phyloP scores from a whole-genome alignment of 1,284 basidiomycete genomes.

The Marasmius oreades region DNA sequence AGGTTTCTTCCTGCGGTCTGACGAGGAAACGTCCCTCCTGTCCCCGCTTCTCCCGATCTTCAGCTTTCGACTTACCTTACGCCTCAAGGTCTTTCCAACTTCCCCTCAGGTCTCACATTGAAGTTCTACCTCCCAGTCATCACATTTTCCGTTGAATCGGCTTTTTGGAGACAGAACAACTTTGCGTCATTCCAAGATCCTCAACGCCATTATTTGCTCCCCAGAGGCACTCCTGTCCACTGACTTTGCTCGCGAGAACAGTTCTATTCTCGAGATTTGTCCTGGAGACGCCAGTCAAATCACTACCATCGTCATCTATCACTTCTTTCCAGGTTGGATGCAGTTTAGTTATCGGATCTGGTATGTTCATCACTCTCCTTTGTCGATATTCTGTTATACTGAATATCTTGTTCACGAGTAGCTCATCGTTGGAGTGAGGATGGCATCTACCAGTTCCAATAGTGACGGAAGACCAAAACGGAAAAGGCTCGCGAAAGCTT shows the following conservation, averaged over 20 bases:
- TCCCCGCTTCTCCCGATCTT: too few relatives aligned
- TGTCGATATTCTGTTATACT: background rate
- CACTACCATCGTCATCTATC: background rate
- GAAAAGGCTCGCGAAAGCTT: constrained; percentile 74
- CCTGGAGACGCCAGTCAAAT: background rate
- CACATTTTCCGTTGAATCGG: too few relatives aligned
- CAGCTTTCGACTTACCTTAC: too few relatives aligned
- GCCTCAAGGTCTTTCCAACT: too few relatives aligned
- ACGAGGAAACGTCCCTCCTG: too few relatives aligned
- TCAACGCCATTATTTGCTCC: too few relatives aligned
- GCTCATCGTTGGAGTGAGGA: background rate
- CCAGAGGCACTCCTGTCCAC: too few relatives aligned
- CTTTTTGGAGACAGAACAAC: too few relatives aligned
- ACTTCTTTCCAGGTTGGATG: background rate
- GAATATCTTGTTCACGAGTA: background rate
- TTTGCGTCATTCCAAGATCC: too few relatives aligned
- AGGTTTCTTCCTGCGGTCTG: background rate
- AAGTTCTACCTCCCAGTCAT: too few relatives aligned
- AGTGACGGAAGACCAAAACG: constrained; percentile 43
- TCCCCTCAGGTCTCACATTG: too few relatives aligned
- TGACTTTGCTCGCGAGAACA: too few relatives aligned
- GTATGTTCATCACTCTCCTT: background rate
- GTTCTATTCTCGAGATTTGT: background rate
- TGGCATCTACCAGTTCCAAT: background rate
- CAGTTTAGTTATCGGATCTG: background rate